phyloP scores from a whole-genome alignment of 2,329 filamentous ascomycete genomes.

The Talaromyces islandicus region DNA sequence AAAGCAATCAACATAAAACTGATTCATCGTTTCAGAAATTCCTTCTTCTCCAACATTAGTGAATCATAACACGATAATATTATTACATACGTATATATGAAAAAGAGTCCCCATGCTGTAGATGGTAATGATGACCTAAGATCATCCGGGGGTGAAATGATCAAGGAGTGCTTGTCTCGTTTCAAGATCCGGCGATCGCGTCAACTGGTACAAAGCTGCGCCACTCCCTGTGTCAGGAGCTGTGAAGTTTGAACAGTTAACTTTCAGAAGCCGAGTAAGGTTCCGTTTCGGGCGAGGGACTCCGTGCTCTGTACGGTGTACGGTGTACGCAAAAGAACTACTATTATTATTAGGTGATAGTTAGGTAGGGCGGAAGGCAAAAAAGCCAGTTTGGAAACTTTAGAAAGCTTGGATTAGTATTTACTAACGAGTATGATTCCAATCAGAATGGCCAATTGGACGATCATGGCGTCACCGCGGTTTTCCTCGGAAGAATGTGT shows the following conservation, averaged over 20 bases:
- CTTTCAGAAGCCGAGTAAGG: too few relatives aligned
- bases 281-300: background rate
- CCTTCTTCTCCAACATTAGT: background rate
- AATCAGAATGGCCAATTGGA: background rate
- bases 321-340: too few relatives aligned
- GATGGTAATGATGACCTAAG: conserved; percentile 25
- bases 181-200: background rate
- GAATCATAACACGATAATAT: background rate
- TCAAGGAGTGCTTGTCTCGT: background rate
- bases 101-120: conserved; percentile 12
- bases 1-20: background rate
- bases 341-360: too few relatives aligned
- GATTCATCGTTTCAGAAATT: background rate
- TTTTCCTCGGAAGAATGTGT: background rate
- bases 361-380: background rate
- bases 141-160: background rate
- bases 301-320: too few relatives aligned
- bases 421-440: background rate
- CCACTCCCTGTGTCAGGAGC: background rate
- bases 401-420: background rate
- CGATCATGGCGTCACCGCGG: background rate
- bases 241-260: too few relatives aligned
- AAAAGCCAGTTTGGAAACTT: background rate
- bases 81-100: background rate
- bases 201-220: background rate